Evolutionary conservation across 495 filamentous ascomycete genomes (phyloP).

Genomic region (Friedmanniomyces endolithicus): DNA sequence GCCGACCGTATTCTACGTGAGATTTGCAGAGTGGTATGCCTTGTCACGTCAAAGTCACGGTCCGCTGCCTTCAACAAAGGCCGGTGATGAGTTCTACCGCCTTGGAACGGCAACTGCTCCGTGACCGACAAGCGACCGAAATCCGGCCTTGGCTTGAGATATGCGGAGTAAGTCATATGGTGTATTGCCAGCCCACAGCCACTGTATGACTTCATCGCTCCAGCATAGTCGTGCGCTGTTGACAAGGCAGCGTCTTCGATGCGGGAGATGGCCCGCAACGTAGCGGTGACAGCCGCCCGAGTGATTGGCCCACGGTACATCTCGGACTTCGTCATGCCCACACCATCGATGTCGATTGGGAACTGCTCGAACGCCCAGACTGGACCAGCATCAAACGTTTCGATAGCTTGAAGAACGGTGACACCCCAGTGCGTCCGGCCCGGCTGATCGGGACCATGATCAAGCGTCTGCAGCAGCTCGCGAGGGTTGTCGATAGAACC

Average conservation of each 20-base stretch:
- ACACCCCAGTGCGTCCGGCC: conserved; percentile 9
- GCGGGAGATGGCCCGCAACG: conserved; percentile 1
- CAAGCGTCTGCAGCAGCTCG: background rate
- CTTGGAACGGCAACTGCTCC: conserved; percentile 6
- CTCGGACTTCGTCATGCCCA: conserved; percentile 10
- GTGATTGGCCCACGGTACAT: conserved; percentile 5
- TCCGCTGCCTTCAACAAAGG: conserved; percentile 9
- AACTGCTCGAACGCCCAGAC: conserved; percentile 15
- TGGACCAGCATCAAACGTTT: conserved; percentile 11
- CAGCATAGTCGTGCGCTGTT: background rate
- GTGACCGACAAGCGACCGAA: background rate
- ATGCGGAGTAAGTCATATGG: background rate
- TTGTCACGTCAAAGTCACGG: background rate
- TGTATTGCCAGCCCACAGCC: background rate
- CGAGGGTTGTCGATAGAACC: conserved; percentile 1
- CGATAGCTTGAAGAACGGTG: conserved; percentile 6
- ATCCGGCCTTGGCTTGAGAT: background rate
- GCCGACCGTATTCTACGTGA: conserved; percentile 9
- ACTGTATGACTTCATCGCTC: background rate
- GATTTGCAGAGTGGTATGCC: conserved; percentile 5
- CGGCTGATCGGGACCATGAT: background rate
- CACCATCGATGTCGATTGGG: conserved; percentile 9
- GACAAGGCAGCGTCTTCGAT: conserved; percentile 1
- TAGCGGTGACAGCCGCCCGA: conserved; percentile 4
- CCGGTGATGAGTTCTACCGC: conserved; percentile 9